Evolutionary conservation across 768 basidiomycete species (phyloP), one percentile per base, ranked within the genome.

Genomic region (Tulasnella sp.): DNA sequence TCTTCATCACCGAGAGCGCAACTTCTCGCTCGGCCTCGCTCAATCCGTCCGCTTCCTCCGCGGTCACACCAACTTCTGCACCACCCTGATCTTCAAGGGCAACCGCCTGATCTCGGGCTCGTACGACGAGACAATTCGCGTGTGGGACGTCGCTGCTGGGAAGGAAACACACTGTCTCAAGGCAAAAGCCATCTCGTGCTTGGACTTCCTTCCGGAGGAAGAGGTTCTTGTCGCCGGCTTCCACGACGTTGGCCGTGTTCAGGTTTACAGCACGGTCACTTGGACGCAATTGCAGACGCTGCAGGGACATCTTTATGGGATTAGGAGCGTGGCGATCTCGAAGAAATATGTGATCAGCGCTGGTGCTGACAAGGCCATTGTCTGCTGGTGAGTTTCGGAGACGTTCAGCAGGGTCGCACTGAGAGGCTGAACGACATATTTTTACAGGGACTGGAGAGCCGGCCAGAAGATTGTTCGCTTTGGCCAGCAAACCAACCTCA

Each of bases 181-280:
- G 79, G 94, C 95, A 16, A 96, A 96, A 87, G 94, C 81, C 96
- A 96, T 85, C 91, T 97, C 60, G 24, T 82, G 81, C 48, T 37
- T 82, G 37, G 95, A 96, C 84, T 96, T 94, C 85, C 86, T 94
- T 82, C 90, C 91, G 0, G 93, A 95, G 77, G 94, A 95, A 86
- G 93, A 95, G 89, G 94, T 96, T 4, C 94, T 97, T 80, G 96
- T 95, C 20, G 94, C 95, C 46, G 96, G 96, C 0, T 96, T 96
- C 86, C 95, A 96, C 81, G 96, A 97, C 83, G 93, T 96, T 80
- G 96, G 94, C 34, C 94, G 96, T 12, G 94, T 96, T 0, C 96
- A 97, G 83, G 88, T 97, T 24, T 97, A 93, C 87, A 94, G 94
- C 12, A 94, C 94, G 0, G 87, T 95, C 41, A 96, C 94, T 0